Percentiles rank a stretch among this genome's conserved stretches.
Conservation (phyloP, 352 stramenopile species). For the Phytophthora pini region DNA sequence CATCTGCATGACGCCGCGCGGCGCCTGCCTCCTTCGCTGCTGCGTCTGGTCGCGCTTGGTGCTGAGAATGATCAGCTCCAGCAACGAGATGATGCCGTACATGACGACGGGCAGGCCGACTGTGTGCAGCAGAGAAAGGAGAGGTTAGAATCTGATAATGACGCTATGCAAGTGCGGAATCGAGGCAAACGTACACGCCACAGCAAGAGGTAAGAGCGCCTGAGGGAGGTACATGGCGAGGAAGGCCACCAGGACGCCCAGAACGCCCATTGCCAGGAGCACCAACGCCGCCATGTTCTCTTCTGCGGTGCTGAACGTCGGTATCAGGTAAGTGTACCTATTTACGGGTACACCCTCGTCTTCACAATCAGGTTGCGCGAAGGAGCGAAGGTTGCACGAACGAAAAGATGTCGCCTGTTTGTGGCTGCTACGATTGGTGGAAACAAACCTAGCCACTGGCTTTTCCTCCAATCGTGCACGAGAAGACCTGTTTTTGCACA, state of each 20-base stretch:
- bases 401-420: slow-evolving; percentile 21
- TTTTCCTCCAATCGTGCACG: slow-evolving; percentile 31
- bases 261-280: slow-evolving; percentile 14
- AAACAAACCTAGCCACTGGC: slow-evolving; percentile 5
- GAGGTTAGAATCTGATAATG: background rate
- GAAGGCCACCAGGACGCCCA: slow-evolving; percentile 25
- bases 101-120: slow-evolving; percentile 59
- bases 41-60: slow-evolving; percentile 32
- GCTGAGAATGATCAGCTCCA: slow-evolving; percentile 44
- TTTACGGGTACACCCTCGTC: slow-evolving; percentile 9
- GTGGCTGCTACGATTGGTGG: slow-evolving; percentile 36
- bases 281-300: slow-evolving; percentile 24
- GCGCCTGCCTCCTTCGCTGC: slow-evolving; percentile 16
- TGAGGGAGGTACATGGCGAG: slow-evolving; percentile 31
- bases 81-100: slow-evolving; percentile 55
- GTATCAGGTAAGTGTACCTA: slow-evolving; percentile 21
- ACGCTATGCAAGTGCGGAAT: background rate
- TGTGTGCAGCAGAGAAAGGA: slow-evolving; percentile 11
- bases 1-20: slow-evolving; percentile 56
- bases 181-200: slow-evolving; percentile 32
- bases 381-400: slow-evolving; percentile 18
- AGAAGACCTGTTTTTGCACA: slow-evolving; percentile 17
- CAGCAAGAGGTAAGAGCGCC: slow-evolving; percentile 29
- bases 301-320: background rate
- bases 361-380: slow-evolving; percentile 1